Conservation (phyloP, 805 yeast genomes). For the Scheffersomyces ergatensis region DNA sequence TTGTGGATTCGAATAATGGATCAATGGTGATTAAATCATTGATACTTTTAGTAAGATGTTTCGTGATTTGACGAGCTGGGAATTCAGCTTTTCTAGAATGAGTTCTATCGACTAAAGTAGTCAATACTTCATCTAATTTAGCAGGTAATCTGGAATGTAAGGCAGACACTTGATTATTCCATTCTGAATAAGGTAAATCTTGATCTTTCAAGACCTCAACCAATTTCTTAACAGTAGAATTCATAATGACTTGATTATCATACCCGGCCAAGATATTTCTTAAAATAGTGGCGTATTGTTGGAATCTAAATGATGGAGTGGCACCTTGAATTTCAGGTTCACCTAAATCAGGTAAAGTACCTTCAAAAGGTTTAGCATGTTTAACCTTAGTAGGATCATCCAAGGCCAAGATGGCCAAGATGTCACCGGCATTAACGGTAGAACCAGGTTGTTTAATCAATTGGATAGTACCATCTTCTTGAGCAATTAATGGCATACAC, state of each 20-base stretch:
- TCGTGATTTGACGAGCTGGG: constrained; percentile 85
- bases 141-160: constrained; percentile 86
- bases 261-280: constrained; percentile 83
- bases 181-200: constrained; percentile 88
- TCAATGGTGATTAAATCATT: constrained; percentile 42
- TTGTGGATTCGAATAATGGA: constrained; percentile 45
- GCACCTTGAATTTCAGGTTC: constrained; percentile 79
- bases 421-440: constrained; percentile 95
- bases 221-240: constrained; percentile 70
- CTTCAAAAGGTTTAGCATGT: constrained; percentile 94
- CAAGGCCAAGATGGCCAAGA: constrained; percentile 86
- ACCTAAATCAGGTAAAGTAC: constrained; percentile 87
- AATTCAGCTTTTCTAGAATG: constrained; percentile 71
- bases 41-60: constrained; percentile 62
- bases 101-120: constrained; percentile 64
- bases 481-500: constrained; percentile 97
- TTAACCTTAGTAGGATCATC: constrained; percentile 98
- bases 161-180: constrained; percentile 84
- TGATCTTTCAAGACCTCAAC: constrained; percentile 73
- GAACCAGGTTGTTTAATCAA: constrained; percentile 97
- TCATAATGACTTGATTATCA: constrained; percentile 94
- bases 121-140: constrained; percentile 67
- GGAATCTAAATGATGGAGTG: constrained; percentile 77
- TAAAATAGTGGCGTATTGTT: constrained; percentile 56
- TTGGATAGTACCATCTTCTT: constrained; percentile 91